Evolutionary conservation across 2,329 filamentous ascomycete species (phyloP), one percentile per base, ranked within the genome.

Genomic region (Furcasterigmium furcatum): DNA sequence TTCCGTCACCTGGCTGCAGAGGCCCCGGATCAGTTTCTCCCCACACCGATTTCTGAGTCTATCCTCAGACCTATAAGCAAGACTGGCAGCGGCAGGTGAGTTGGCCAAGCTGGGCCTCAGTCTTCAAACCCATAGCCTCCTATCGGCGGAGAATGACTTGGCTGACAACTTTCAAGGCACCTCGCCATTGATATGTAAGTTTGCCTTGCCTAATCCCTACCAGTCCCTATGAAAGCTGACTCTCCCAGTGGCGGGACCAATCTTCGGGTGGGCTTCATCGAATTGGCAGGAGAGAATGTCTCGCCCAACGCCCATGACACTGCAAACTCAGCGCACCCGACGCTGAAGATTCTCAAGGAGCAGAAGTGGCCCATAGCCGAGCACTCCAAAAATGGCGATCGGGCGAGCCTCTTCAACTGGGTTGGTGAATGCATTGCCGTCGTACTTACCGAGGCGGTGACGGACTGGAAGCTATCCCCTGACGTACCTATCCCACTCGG

Each of bases 391-490:
- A 35, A 43, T 3, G 41, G 36, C 7, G 43, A 91, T 51, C 81
- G 85, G 2, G 82, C 89, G 46, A 82, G 84, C 46, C 70, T 92
- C 3, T 94, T 94, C 62, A 67, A 76, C n/a, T 94, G 88, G 88
- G 88, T 94, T 53, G 88, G 88, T 21, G 72, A 79, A 55, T 87
- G 85, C 57, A 88, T 94, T 54, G 85, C 85, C 13, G 74, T 85
- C 49, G 86, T 91, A 4, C 82, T 92, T 14, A 70, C 68, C 25
- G 76, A 83, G 49, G 82, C 77, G 8, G 72, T 74, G 49, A 56
- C 69, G 5, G 55, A 58, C 13, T 67, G 74, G 47, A 56, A 61
- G 29, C 62, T 81, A 36, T 58, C 66, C 32, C 64, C 51, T 39
- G 63, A 69, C 48, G 62, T 69, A 22, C 70, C 74, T 43, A 63